A percentile compares a stretch with the other conserved stretches of the same genome.
phyloP scores from a whole-genome alignment of 2,329 filamentous ascomycete genomes.

The Parastagonospora nodorum region DNA sequence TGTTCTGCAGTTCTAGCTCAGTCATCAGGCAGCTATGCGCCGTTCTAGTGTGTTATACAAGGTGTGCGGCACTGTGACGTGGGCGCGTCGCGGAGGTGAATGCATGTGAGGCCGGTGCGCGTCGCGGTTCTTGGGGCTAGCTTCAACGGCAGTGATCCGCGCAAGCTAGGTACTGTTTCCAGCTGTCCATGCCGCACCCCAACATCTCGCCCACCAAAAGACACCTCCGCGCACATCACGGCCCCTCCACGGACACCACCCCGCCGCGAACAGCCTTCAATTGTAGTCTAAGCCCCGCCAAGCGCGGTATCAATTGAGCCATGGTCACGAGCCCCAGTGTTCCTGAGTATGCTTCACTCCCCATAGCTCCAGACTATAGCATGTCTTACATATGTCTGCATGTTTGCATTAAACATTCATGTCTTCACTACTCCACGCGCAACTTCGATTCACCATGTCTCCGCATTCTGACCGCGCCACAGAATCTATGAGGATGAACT shows the following conservation, averaged over 20 bases:
- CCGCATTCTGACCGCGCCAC: conserved; percentile 10
- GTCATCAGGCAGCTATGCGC: conserved; percentile 11
- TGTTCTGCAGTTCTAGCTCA: conserved; percentile 10
- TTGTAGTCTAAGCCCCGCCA: conserved; percentile 10
- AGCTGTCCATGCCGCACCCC: conserved; percentile 23
- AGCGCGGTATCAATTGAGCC: conserved; percentile 35
- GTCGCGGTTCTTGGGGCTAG: neutral
- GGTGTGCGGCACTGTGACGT: conserved; percentile 5
- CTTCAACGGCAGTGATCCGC: conserved; percentile 23
- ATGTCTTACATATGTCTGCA: neutral
- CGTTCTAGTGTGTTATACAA: neutral
- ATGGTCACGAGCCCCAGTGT: conserved; percentile 51
- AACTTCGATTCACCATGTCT: neutral
- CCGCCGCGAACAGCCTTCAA: conserved; percentile 6
- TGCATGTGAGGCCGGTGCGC: conserved; percentile 3
- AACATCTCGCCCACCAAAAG: conserved; percentile 14
- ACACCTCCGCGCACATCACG: conserved; percentile 12
- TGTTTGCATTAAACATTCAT: neutral
- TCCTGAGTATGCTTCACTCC: conserved; percentile 47
- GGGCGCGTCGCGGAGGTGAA: conserved; percentile 10
- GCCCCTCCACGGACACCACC: conserved; percentile 16
- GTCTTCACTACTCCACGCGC: neutral
- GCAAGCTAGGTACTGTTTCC: conserved; percentile 16
- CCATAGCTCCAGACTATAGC: conserved; percentile 12
- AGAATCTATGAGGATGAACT: conserved; percentile 94